Evolutionary conservation across 2,329 filamentous ascomycete species (phyloP), one percentile per base, ranked within the genome.

Genomic region (Scytalidium lignicola): DNA sequence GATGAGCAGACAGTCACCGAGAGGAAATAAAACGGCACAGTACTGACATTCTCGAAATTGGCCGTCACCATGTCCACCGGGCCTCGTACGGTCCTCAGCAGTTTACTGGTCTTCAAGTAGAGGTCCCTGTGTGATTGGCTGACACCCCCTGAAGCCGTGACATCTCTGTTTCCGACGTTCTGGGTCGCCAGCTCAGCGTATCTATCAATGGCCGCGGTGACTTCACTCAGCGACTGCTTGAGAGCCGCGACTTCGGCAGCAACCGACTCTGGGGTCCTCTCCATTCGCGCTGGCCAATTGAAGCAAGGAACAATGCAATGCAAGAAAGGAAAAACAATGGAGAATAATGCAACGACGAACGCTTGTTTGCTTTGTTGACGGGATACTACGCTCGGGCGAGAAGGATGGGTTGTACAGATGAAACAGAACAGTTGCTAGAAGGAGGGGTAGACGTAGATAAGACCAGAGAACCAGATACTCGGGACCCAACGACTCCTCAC

Each of bases 11-110:
- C 6, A 26, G 23, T 6, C 23, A 26, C 6, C 5, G 23, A 26
- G 23, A 26, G 23, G 23, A 41, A 37, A 8, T 42, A 18, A 19
- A 23, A 26, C 26, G 20, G 23, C 23, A 7, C 13, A 20, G 28
- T 43, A 18, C 55, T 46, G 20, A 56, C 57, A 41, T 59, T 49
- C 43, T 59, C 57, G 43, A 49, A 55, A 47, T 59, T 52, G 13
- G 41, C 43, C 20, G 51, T 53, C 9, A 58, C 49, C 48, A 54
- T 58, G 41, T 58, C 51, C 18, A 59, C 22, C 15, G 55, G 57
- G 3, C 55, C 57, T 40, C 55, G 50, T 20, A 58, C 49, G 12
- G 56, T 48, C 21, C 47, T 48, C 32, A 51, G 44, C 28, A 59
- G 47, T 41, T 55, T 47, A n/a, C 55, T 49, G 22, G 52, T 46